Evolutionary conservation across 2,329 filamentous ascomycete species (phyloP).

Genomic region (Colletotrichum ledebouriae): DNA sequence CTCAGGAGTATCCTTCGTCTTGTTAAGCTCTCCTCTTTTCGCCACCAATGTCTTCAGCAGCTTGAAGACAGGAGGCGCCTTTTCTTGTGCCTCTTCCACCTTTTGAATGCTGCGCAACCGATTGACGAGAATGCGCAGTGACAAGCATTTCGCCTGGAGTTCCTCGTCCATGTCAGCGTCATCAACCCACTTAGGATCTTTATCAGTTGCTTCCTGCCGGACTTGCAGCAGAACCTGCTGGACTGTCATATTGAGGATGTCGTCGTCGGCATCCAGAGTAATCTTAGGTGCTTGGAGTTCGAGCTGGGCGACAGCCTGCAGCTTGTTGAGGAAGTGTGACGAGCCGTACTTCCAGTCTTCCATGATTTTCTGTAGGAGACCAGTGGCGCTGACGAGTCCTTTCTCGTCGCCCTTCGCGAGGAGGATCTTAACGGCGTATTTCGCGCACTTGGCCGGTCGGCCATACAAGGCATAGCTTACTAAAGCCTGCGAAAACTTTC

Average conservation of each 20-base stretch:
- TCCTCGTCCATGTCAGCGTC: conserved; percentile 82
- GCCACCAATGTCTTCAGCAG: conserved; percentile 82
- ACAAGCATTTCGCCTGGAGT: conserved; percentile 84
- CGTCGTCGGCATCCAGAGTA: conserved; percentile 79
- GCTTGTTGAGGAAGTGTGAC: conserved; percentile 80
- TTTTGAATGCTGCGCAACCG: conserved; percentile 75
- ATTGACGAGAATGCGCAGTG: conserved; percentile 89
- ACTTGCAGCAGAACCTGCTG: conserved; percentile 80
- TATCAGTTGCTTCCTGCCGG: conserved; percentile 70
- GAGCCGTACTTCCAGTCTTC: conserved; percentile 80
- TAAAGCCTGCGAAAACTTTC: conserved; percentile 84
- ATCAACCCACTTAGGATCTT: conserved; percentile 75
- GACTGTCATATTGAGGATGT: conserved; percentile 83
- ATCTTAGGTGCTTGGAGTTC: conserved; percentile 81
- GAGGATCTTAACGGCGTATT: conserved; percentile 93
- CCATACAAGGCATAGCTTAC: conserved; percentile 87
- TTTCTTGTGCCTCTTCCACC: conserved; percentile 65
- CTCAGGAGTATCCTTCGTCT: conserved; percentile 79
- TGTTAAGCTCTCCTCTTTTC: conserved; percentile 83
- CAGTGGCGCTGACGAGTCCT: conserved; percentile 84
- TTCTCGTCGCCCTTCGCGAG: conserved; percentile 81
- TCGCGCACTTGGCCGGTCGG: conserved; percentile 84
- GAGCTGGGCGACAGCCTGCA: conserved; percentile 80
- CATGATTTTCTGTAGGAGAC: conserved; percentile 82
- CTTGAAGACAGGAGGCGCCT: conserved; percentile 79